phyloP scores from a whole-genome alignment of 371 early-diverging fungal genomes.

The Rhizopus delemar region DNA sequence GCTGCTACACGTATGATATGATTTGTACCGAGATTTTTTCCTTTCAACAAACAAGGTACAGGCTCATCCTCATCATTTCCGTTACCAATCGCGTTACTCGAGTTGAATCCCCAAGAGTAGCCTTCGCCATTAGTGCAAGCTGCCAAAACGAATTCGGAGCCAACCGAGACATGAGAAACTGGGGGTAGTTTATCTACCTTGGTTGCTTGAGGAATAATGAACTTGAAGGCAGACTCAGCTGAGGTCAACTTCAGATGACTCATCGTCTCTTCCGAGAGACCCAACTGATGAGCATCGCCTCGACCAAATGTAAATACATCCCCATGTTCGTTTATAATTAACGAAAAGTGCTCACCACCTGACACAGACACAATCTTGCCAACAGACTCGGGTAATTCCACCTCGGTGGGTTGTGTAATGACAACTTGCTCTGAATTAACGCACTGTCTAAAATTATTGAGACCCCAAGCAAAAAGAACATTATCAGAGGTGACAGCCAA shows the following conservation, averaged over 20 bases:
- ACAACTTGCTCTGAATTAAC: slow-evolving; percentile 39
- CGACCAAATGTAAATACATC: slow-evolving; percentile 84
- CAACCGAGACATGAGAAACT: slow-evolving; percentile 70
- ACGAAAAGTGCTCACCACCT: slow-evolving; percentile 90
- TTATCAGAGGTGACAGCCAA: slow-evolving; percentile 74
- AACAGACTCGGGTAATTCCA: slow-evolving; percentile 51
- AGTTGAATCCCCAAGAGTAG: slow-evolving; percentile 93
- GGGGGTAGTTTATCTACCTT: slow-evolving; percentile 45
- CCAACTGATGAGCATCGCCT: slow-evolving; percentile 94
- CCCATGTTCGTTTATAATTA: slow-evolving; percentile 77
- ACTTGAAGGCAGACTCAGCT: slow-evolving; percentile 51
- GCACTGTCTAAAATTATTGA: slow-evolving; percentile 95
- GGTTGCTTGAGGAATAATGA: slow-evolving; percentile 63
- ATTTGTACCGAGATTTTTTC: slow-evolving; percentile 43
- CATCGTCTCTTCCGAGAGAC: slow-evolving; percentile 57
- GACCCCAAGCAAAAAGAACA: slow-evolving; percentile 86
- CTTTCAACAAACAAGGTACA: slow-evolving; percentile 51
- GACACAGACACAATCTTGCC: slow-evolving; percentile 53
- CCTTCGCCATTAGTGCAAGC: slow-evolving; percentile 68
- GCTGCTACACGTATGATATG: slow-evolving; percentile 61
- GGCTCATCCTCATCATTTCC: slow-evolving; percentile 71
- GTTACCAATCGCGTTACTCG: slow-evolving; percentile 72
- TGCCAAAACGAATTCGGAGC: slow-evolving; percentile 88
- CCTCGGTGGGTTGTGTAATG: slow-evolving; percentile 50
- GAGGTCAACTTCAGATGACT: slow-evolving; percentile 18